Evolutionary conservation across 345 rosid genomes (phyloP), one percentile per base, ranked within the genome.

Genomic region (Gossypium rotundifolium): DNA sequence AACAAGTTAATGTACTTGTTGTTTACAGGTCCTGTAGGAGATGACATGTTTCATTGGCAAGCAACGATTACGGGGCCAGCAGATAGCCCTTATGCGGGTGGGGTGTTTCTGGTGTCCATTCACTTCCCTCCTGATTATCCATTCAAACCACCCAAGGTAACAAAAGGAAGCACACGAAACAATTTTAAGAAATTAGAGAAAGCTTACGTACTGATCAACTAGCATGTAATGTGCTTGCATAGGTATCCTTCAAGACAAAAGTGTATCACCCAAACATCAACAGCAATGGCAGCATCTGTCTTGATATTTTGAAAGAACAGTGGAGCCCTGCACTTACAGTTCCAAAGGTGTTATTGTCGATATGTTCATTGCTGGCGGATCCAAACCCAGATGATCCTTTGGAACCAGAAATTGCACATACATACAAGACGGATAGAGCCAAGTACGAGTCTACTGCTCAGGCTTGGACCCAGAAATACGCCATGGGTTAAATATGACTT

Each of bases 321-420:
- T 57, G 61, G 61, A 57, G 61, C 23, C 61, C 61, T 57, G 61
- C 61, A 1, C 61, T 57, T 20, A 57, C 61, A 3, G 29, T 57
- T 20, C 22, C 61, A 22, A 57, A 20, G 14, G 29, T 57, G 14
- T 22, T 57, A 8, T 22, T 57, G 13, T 57, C 61, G 61, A 57
- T 57, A 57, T 57, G 61, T 22, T 57, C 61, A 4, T 57, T 57
- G 61, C 29, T 57, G 61, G 27, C 29, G 6, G 61, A 57, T 12
- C 61, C 61, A 9, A 57, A 57, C 61, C 61, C 61, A 57, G 61
- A 57, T 57, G 29, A 57, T 57, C 61, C 61, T 57, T 57, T 57
- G 61, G 61, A 9, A 20, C 61, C 61, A 57, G 29, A 20, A 20
- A 57, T 57, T 57, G 61, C 61, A 20, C 27, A 20, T 57, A 57